Evolutionary conservation across 1,284 basidiomycete species (phyloP).

Genomic region (Marasmius oreades): DNA sequence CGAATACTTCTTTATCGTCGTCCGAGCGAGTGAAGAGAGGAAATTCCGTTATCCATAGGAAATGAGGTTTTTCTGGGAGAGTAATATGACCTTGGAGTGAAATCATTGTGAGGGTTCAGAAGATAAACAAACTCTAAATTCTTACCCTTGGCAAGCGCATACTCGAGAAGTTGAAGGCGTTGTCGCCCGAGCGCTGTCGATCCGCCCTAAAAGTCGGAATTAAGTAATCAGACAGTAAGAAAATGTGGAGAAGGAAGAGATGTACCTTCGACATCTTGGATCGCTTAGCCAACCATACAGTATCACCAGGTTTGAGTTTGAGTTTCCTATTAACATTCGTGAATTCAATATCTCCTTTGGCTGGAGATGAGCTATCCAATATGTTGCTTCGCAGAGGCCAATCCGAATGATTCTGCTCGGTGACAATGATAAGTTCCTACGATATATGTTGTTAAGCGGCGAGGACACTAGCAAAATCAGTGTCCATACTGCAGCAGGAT

Average conservation of each 20-base stretch:
- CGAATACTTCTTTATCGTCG: conserved; percentile 82
- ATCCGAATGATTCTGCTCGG: conserved; percentile 34
- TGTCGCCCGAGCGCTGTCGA: conserved; percentile 79
- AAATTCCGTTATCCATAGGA: conserved; percentile 95
- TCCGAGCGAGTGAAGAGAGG: conserved; percentile 90
- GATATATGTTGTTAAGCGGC: conserved; percentile 9
- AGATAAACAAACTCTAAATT: conserved; percentile 15
- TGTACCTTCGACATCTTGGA: conserved; percentile 35
- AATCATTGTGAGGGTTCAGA: conserved; percentile 4
- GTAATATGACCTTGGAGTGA: conserved; percentile 45
- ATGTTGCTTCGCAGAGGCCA: conserved; percentile 43
- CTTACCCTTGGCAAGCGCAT: conserved; percentile 61
- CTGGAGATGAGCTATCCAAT: conserved; percentile 25
- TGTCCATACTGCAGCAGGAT: conserved; percentile 23
- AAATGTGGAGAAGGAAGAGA: conserved; percentile 9
- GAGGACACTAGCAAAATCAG: conserved; percentile 24
- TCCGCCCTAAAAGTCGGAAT: conserved; percentile 55
- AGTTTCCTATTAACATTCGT: conserved; percentile 31
- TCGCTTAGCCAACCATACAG: conserved; percentile 41
- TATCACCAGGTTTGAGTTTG: conserved; percentile 37
- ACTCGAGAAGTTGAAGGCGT: conserved; percentile 64
- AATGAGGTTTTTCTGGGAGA: conserved; percentile 65
- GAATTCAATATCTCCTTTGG: conserved; percentile 19
- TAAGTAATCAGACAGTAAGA: neutral
- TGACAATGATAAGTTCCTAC: conserved; percentile 49